Conservation (phyloP, 2,329 filamentous ascomycete genomes). For the Fusarium pseudonygamai region DNA sequence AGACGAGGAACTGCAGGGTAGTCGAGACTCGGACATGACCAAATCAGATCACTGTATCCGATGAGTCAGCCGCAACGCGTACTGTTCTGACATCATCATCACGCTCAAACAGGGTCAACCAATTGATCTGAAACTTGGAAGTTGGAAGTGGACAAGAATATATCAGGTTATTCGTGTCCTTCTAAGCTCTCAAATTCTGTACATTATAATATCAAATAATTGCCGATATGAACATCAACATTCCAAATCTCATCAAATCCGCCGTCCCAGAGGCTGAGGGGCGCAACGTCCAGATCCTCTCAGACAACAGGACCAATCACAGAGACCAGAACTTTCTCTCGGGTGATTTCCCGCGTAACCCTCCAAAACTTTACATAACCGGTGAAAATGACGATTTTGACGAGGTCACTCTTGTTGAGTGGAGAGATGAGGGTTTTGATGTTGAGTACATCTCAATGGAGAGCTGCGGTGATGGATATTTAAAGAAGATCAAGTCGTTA, state of each 20-base stretch:
- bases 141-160: slow-evolving; percentile 19
- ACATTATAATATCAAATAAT: background rate
- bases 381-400: slow-evolving; percentile 56
- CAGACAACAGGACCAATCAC: slow-evolving; percentile 49
- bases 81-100: slow-evolving; percentile 30
- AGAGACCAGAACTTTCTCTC: slow-evolving; percentile 56
- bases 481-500: slow-evolving; percentile 47
- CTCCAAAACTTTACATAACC: slow-evolving; percentile 55
- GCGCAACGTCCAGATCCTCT: slow-evolving; percentile 46
- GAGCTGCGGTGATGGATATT: slow-evolving; percentile 47
- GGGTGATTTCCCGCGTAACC: slow-evolving; percentile 48
- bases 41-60: background rate
- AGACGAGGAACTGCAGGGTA: background rate
- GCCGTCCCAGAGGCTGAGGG: slow-evolving; percentile 46
- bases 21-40: rapidly evolving
- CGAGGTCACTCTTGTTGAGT: slow-evolving; percentile 48
- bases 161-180: background rate
- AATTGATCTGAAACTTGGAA: slow-evolving; percentile 26
- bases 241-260: slow-evolving; percentile 45
- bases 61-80: slow-evolving; percentile 6
- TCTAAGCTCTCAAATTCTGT: rapidly evolving
- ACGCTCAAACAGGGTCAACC: slow-evolving; percentile 12
- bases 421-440: slow-evolving; percentile 55
- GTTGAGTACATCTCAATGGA: slow-evolving; percentile 56
- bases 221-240: slow-evolving; percentile 40